Conservation (phyloP, 257 asterid species). For the Nicotiana attenuata region DNA sequence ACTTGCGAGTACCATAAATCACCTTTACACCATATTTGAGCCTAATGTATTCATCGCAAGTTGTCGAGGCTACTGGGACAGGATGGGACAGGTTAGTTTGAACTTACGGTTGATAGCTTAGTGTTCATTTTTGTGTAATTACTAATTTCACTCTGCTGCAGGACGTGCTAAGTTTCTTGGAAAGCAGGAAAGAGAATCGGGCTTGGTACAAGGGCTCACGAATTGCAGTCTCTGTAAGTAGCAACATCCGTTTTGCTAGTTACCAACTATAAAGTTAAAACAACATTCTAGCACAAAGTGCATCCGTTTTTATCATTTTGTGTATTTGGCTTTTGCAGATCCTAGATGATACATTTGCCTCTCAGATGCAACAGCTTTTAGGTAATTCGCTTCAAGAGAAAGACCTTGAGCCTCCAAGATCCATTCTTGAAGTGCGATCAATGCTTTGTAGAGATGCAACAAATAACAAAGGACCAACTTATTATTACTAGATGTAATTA, state of each 20-base stretch:
- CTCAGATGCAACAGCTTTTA: conserved; percentile 48
- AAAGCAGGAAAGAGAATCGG: conserved; percentile 47
- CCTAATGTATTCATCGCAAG: conserved; percentile 40
- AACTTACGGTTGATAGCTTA: background rate
- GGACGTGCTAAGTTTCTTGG: conserved; percentile 46
- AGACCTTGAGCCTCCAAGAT: conserved; percentile 44
- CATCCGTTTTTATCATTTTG: background rate
- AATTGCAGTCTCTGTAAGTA: conserved; percentile 46
- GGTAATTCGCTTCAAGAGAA: conserved; percentile 44
- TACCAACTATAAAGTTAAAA: background rate
- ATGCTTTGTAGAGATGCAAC: conserved; percentile 44
- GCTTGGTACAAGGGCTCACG: conserved; percentile 51
- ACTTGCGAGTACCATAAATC: conserved; percentile 34
- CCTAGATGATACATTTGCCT: conserved; percentile 44
- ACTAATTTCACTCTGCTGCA: background rate
- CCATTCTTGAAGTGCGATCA: conserved; percentile 43
- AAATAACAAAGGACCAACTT: conserved; percentile 27
- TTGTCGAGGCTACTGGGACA: conserved; percentile 53
- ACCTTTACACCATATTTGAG: conserved; percentile 35
- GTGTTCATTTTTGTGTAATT: background rate
- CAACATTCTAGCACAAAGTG: background rate
- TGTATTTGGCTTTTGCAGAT: conserved; percentile 23
- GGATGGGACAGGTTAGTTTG: conserved; percentile 41
- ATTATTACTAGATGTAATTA: conserved; percentile 16
- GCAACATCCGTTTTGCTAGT: background rate